Conservation (phyloP, 2,329 filamentous ascomycete genomes). For the Fusarium staphyleae region DNA sequence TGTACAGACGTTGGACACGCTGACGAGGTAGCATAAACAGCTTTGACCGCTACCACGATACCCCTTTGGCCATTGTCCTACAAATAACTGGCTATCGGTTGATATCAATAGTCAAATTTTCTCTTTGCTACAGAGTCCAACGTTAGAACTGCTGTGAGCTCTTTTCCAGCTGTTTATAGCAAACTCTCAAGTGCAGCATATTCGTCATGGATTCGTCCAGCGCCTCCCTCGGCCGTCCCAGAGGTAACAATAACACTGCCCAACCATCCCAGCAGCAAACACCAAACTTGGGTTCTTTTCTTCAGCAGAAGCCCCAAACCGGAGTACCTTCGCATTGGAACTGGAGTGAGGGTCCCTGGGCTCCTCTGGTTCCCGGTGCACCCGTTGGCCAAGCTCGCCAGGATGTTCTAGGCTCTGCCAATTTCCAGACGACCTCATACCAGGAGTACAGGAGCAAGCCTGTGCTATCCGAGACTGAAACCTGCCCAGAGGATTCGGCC, state of each 20-base stretch:
- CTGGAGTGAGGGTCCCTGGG: constrained; percentile 53
- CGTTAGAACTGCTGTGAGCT: background rate
- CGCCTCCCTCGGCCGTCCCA: constrained; percentile 4
- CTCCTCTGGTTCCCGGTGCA: constrained; percentile 44
- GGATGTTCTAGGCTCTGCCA: constrained; percentile 18
- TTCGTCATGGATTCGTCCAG: constrained; percentile 21
- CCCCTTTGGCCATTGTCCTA: background rate
- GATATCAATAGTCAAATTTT: background rate
- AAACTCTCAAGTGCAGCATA: background rate
- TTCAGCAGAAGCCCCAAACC: constrained; percentile 10
- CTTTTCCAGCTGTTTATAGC: background rate
- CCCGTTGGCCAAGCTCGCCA: constrained; percentile 40
- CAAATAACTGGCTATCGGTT: background rate
- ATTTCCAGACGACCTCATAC: constrained; percentile 27
- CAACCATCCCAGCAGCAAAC: constrained; percentile 20
- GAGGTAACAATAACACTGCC: constrained; percentile 2
- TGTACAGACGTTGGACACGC: background rate
- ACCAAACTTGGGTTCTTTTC: constrained; percentile 9
- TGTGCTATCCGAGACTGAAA: constrained; percentile 52
- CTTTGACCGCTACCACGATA: background rate
- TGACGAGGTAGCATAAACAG: constrained; percentile 6
- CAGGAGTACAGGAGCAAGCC: constrained; percentile 38
- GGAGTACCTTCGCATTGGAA: constrained; percentile 10
- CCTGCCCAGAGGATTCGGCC: constrained; percentile 53
- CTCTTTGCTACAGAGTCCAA: background rate